Evolutionary conservation across 768 basidiomycete genomes (phyloP).

Genomic region (Mycena vitilis): DNA sequence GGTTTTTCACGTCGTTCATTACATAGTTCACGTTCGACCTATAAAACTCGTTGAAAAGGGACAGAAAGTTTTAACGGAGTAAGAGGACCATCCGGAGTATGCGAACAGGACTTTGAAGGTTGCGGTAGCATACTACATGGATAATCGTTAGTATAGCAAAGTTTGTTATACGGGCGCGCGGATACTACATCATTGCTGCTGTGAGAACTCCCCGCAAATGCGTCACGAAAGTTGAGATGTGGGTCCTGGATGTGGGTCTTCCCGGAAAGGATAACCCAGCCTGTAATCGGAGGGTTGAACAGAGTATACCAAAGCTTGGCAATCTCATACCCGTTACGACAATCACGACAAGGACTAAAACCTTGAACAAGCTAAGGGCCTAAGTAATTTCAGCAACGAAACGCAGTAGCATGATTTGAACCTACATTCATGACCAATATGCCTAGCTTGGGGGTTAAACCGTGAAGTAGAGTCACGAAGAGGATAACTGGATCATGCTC

Average conservation of each 20-base stretch:
- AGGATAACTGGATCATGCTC: constrained; percentile 53
- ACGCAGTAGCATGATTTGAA: not conserved
- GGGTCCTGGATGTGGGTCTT: constrained; percentile 63
- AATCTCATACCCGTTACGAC: constrained; percentile 57
- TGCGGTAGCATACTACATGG: constrained; percentile 65
- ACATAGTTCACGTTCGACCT: constrained; percentile 70
- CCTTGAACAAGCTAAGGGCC: constrained; percentile 66
- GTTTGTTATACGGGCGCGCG: not conserved
- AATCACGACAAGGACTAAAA: constrained; percentile 63
- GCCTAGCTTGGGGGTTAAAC: constrained; percentile 60
- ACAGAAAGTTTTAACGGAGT: not conserved
- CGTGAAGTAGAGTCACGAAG: constrained; percentile 64
- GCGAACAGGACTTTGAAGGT: constrained; percentile 66
- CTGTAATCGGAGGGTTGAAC: constrained; percentile 38
- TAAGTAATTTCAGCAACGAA: constrained; percentile 49
- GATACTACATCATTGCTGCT: constrained; percentile 52
- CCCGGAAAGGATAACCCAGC: constrained; percentile 69
- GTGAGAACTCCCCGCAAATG: constrained; percentile 65
- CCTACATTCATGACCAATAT: constrained; percentile 63
- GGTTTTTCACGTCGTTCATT: constrained; percentile 69
- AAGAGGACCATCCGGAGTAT: constrained; percentile 34
- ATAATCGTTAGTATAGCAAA: constrained; percentile 41
- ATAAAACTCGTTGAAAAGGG: not conserved
- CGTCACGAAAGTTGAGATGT: constrained; percentile 62
- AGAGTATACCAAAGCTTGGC: too few species aligned